Conservation (phyloP, 148 eudicot genomes). For the Silene uniflora region DNA sequence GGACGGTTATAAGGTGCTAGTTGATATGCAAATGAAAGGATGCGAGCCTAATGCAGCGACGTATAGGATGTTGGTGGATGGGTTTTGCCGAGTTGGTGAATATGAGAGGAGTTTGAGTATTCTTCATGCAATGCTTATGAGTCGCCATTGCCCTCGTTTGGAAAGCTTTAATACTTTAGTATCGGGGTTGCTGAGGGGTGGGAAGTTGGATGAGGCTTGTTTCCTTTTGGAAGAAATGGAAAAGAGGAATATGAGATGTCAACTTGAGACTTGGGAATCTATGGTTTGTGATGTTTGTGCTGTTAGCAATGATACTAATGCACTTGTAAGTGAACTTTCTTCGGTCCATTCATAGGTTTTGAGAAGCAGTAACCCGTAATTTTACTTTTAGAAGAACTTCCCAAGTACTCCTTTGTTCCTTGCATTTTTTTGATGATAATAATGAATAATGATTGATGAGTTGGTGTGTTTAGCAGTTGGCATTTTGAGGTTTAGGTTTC, state of each 20-base stretch:
- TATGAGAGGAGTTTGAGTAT: slow-evolving; percentile 59
- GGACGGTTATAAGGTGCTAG: slow-evolving; percentile 74
- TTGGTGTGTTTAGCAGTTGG: slow-evolving; percentile 23
- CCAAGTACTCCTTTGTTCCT: background rate
- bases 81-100: slow-evolving; percentile 55
- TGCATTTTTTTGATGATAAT: background rate
- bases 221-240: slow-evolving; percentile 80
- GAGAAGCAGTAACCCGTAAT: background rate
- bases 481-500: slow-evolving; percentile 27
- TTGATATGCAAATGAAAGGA: slow-evolving; percentile 78
- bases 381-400: background rate
- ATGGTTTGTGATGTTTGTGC: slow-evolving; percentile 43
- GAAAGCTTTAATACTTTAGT: slow-evolving; percentile 61
- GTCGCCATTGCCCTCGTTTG: slow-evolving; percentile 60
- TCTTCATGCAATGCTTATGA: slow-evolving; percentile 63
- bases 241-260: slow-evolving; percentile 54
- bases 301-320: slow-evolving; percentile 17
- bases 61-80: slow-evolving; percentile 84
- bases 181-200: slow-evolving; percentile 52
- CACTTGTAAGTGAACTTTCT: slow-evolving; percentile 39
- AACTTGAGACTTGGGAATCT: slow-evolving; percentile 49
- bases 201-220: slow-evolving; percentile 59
- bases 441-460: background rate
- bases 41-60: slow-evolving; percentile 84
- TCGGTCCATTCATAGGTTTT: slow-evolving; percentile 15